These are phyloP conservation scores for Fistulifera pelliculosa DNA, from an alignment of 108 stramenopile species.

Conservation along the genomic window DNA sequence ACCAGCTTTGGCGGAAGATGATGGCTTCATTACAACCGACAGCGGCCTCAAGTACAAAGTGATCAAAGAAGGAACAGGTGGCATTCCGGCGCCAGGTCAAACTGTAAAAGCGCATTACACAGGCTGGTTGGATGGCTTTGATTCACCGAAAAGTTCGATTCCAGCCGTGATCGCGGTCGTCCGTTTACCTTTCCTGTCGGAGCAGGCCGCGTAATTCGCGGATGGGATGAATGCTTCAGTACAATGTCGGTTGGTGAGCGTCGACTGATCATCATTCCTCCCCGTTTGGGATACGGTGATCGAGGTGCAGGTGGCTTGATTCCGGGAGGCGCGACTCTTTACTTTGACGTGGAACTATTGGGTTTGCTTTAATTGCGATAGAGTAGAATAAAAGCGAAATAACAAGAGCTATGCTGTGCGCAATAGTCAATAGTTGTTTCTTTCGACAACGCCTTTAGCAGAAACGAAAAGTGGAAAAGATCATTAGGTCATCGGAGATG, in stretches of 20 bases:
- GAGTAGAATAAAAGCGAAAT: too few species aligned
- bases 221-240: conserved; percentile 43
- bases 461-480: too few species aligned
- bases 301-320: conserved; percentile 86
- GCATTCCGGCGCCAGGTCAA: conserved; percentile 64
- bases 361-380: conserved; percentile 44
- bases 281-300: conserved; percentile 83
- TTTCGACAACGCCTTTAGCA: too few species aligned
- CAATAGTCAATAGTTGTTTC: too few species aligned
- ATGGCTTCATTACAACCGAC: conserved; percentile 62
- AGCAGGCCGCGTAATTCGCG: conserved; percentile 88
- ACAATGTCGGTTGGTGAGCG: conserved; percentile 91
- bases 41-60: conserved; percentile 86
- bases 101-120: conserved; percentile 96
- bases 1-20: conserved; percentile 32
- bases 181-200: conserved; percentile 92
- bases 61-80: conserved; percentile 82
- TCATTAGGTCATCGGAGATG: too few species aligned
- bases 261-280: conserved; percentile 80
- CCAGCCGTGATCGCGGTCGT: conserved; percentile 83
- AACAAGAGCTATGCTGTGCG: too few species aligned
- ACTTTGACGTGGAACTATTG: conserved; percentile 92
- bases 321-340: conserved; percentile 85
- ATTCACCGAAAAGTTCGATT: conserved; percentile 87
- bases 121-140: conserved; percentile 92